These are phyloP conservation scores for Wickerhamiella qilinensis DNA, from an alignment of 805 yeast species.

Conservation along the genomic window DNA sequence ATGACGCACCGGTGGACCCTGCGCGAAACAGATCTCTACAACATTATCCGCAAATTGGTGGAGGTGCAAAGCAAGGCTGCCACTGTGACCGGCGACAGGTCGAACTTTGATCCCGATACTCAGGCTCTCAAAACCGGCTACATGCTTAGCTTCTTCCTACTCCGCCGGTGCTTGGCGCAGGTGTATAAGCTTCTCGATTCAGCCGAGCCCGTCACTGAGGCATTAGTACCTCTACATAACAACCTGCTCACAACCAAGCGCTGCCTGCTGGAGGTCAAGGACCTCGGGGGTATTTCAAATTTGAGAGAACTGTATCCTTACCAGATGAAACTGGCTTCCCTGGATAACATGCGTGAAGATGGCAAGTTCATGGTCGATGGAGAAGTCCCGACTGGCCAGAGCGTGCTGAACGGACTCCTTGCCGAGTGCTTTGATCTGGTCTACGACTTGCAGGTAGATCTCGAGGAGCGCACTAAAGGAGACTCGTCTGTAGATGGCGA, in stretches of 20 bases:
- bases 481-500: too few species aligned
- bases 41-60: constrained; percentile 59
- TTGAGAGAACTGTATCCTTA: constrained; percentile 88
- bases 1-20: constrained; percentile 95
- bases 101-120: neutral
- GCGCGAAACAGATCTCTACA: constrained; percentile 85
- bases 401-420: constrained; percentile 73
- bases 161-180: constrained; percentile 81
- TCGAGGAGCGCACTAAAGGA: constrained; percentile 12
- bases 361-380: constrained; percentile 84
- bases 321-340: constrained; percentile 80
- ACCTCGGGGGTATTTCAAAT: constrained; percentile 82
- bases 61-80: constrained; percentile 46
- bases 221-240: constrained; percentile 83
- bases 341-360: constrained; percentile 74
- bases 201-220: constrained; percentile 90
- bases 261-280: constrained; percentile 74
- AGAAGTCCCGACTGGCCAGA: constrained; percentile 96
- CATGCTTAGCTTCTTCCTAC: constrained; percentile 35
- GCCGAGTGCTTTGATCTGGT: constrained; percentile 91
- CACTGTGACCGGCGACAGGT: neutral
- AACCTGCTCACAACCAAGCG: constrained; percentile 83
- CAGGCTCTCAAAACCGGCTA: neutral
- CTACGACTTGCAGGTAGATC: constrained; percentile 58
- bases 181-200: constrained; percentile 80